Percentiles rank a stretch among this genome's conserved stretches.
phyloP scores from a whole-genome alignment of 164 flowering plant genomes.

The Cinnamomum chago region DNA sequence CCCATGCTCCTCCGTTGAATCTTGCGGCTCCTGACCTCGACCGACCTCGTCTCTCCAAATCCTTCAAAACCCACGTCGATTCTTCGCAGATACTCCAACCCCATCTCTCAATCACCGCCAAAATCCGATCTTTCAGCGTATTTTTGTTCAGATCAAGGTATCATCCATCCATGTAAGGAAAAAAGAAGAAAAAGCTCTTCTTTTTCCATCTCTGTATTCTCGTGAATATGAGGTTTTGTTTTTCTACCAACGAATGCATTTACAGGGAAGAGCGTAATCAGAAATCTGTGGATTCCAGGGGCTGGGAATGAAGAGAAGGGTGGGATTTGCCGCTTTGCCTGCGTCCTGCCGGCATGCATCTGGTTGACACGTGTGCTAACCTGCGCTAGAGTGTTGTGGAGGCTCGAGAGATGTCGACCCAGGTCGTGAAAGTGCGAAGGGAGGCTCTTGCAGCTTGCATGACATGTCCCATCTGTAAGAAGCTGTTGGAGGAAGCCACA shows the following conservation, averaged over 20 bases:
- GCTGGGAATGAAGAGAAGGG: background rate
- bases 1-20: conserved; percentile 22
- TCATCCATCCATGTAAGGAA: background rate
- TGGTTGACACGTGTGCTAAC: conserved; percentile 21
- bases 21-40: conserved; percentile 33
- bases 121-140: conserved; percentile 5
- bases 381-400: conserved; percentile 11
- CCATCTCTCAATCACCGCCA: conserved; percentile 15
- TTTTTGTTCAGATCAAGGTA: conserved; percentile 15
- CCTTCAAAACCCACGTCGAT: conserved; percentile 30
- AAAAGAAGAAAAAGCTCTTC: background rate
- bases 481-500: conserved; percentile 75
- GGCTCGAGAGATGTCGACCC: conserved; percentile 40
- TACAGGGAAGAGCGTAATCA: conserved; percentile 22
- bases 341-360: conserved; percentile 37
- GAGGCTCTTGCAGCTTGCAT: conserved; percentile 73
- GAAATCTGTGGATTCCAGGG: conserved; percentile 13
- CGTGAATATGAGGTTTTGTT: background rate
- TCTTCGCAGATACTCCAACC: conserved; percentile 20
- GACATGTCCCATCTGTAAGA: conserved; percentile 84
- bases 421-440: conserved; percentile 65
- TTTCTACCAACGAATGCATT: conserved; percentile 30
- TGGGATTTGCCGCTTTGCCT: background rate
- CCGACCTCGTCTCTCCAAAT: conserved; percentile 22
- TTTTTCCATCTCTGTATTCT: background rate